phyloP scores from a whole-genome alignment of 2,329 filamentous ascomycete genomes.

The Paracoccidioides lutzii region DNA sequence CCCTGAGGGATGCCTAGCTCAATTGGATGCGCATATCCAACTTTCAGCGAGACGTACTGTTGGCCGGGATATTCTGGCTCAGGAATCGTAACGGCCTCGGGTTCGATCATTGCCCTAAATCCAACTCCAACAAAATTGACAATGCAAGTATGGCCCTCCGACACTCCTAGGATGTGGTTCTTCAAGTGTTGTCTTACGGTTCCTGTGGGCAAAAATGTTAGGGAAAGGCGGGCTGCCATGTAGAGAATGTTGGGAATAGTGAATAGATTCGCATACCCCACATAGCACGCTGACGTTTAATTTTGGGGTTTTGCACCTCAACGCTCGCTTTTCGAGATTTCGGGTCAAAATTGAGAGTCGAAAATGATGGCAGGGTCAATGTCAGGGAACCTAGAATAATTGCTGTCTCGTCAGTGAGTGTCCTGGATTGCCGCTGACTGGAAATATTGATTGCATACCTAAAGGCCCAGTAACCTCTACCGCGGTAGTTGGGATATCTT shows the following conservation, averaged over 20 bases:
- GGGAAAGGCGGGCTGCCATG: not conserved
- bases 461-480: conserved; percentile 71
- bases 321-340: conserved; percentile 52
- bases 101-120: conserved; percentile 79
- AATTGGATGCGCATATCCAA: conserved; percentile 92
- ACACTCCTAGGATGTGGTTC: conserved; percentile 85
- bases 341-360: conserved; percentile 57
- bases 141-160: conserved; percentile 89
- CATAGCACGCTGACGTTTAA: conserved; percentile 77
- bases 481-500: conserved; percentile 46
- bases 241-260: not conserved
- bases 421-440: conserved; percentile 6
- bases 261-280: conserved; percentile 55
- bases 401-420: conserved; percentile 5
- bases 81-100: conserved; percentile 52
- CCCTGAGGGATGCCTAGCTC: conserved; percentile 74
- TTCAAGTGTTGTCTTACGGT: conserved; percentile 82
- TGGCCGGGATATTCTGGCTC: conserved; percentile 61
- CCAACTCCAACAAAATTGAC: conserved; percentile 88
- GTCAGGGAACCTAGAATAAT: conserved; percentile 52
- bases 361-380: conserved; percentile 65
- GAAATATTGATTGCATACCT: conserved; percentile 38
- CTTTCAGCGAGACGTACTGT: conserved; percentile 82
- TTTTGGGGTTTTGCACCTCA: conserved; percentile 53
- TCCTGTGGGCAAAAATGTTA: conserved; percentile 40